phyloP scores from a whole-genome alignment of 2,329 filamentous ascomycete genomes.

The Monilinia fructicola region DNA sequence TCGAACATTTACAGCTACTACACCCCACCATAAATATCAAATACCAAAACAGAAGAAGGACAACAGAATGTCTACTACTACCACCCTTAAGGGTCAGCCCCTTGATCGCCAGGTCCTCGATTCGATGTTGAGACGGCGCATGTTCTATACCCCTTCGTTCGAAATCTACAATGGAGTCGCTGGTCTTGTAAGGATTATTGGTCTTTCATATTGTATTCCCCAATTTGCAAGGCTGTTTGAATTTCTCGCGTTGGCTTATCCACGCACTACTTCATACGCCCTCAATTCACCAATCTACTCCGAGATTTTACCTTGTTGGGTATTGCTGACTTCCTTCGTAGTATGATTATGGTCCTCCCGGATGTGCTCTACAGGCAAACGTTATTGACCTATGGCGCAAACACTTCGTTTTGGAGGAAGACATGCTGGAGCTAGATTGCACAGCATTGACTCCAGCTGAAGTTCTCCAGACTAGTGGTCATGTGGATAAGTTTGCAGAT shows the following conservation, averaged over 20 bases:
- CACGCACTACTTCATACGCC: background rate
- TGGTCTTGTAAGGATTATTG: constrained; percentile 62
- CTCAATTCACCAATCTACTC: too few relatives aligned
- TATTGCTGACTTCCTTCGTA: background rate
- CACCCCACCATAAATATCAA: constrained; percentile 41
- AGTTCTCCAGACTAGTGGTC: constrained; percentile 91
- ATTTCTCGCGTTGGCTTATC: background rate
- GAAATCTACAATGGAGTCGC: constrained; percentile 91
- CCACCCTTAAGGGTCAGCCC: constrained; percentile 84
- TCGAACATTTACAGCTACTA: constrained; percentile 45
- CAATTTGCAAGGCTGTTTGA: background rate
- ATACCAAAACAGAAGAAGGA: constrained; percentile 13
- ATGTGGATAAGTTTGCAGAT: constrained; percentile 92
- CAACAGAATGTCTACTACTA: constrained; percentile 58
- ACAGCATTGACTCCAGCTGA: constrained; percentile 91
- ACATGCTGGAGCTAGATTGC: constrained; percentile 77
- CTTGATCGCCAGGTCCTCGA: constrained; percentile 83
- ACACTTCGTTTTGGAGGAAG: constrained; percentile 71
- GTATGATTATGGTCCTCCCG: constrained; percentile 46
- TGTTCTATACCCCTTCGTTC: constrained; percentile 95
- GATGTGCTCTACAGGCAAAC: constrained; percentile 67
- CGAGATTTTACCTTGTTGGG: background rate
- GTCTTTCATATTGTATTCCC: background rate
- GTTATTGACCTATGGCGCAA: constrained; percentile 72
- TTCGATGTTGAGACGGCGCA: constrained; percentile 78